A percentile compares a stretch with the other conserved stretches of the same genome.
phyloP scores from a whole-genome alignment of 371 early-diverging fungal genomes.

The Mortierella sp. region DNA sequence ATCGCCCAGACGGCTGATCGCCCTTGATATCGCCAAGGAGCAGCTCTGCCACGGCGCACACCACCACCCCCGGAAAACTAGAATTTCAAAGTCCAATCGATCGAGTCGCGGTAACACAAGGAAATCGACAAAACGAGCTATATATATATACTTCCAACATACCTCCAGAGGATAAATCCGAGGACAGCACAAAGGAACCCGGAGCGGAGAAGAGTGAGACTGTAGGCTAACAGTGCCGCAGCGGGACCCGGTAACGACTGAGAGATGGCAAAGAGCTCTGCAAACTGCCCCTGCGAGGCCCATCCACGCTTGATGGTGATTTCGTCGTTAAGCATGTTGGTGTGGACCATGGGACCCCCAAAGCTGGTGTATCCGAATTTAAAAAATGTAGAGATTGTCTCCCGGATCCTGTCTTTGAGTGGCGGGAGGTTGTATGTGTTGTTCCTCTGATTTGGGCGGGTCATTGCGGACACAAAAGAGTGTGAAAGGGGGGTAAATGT shows the following conservation, averaged over 20 bases:
- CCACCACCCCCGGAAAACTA: constrained; percentile 65
- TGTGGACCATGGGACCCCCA: constrained; percentile 72
- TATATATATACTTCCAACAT: neutral
- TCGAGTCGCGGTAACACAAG: neutral
- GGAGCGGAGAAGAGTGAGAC: constrained; percentile 64
- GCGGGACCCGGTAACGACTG: constrained; percentile 75
- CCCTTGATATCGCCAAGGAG: constrained; percentile 59
- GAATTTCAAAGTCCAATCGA: neutral
- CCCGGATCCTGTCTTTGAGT: constrained; percentile 29
- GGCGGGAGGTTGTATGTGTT: constrained; percentile 21
- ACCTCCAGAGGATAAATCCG: constrained; percentile 69
- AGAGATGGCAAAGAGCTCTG: constrained; percentile 71
- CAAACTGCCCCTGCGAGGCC: constrained; percentile 60
- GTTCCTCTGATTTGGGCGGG: neutral
- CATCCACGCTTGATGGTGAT: constrained; percentile 63
- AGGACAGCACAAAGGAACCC: constrained; percentile 62
- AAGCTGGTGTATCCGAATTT: constrained; percentile 65
- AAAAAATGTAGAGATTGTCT: constrained; percentile 35
- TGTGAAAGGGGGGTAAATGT: neutral
- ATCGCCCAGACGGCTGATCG: constrained; percentile 61
- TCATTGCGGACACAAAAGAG: neutral
- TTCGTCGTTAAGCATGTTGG: constrained; percentile 65
- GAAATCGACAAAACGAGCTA: no score
- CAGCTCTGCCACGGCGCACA: constrained; percentile 62
- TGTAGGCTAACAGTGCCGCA: constrained; percentile 66